Conservation (phyloP, 1,284 basidiomycete species). For the Ceratobasidium theobromae region DNA sequence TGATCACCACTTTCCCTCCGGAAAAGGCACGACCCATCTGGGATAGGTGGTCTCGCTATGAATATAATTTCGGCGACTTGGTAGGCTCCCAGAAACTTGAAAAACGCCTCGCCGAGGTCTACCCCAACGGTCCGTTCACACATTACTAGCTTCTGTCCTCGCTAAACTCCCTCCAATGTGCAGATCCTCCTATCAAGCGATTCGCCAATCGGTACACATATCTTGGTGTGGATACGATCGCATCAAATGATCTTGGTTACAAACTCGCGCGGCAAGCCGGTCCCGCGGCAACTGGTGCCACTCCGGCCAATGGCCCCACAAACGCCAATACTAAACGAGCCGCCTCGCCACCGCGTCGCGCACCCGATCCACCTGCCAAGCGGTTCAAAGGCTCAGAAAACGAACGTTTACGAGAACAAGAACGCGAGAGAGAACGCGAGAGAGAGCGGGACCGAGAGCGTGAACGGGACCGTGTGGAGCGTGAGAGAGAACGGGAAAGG, state of each 20-base stretch:
- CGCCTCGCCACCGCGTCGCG: conserved; percentile 46
- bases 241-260: conserved; percentile 83
- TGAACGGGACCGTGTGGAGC: conserved; percentile 48
- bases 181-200: conserved; percentile 87
- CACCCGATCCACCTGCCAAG: conserved; percentile 52
- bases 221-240: conserved; percentile 84
- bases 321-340: conserved; percentile 31
- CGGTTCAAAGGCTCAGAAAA: conserved; percentile 49
- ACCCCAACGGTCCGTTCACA: conserved; percentile 68
- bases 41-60: conserved; percentile 95
- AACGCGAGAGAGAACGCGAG: conserved; percentile 52
- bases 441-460: conserved; percentile 44
- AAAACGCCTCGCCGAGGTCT: conserved; percentile 82
- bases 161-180: neutral
- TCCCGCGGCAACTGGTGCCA: conserved; percentile 36
- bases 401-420: conserved; percentile 46
- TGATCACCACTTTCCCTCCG: conserved; percentile 75
- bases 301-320: conserved; percentile 4
- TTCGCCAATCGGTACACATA: conserved; percentile 92
- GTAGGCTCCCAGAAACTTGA: conserved; percentile 88
- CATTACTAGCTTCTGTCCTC: neutral
- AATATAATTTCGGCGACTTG: conserved; percentile 94
- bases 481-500: conserved; percentile 50
- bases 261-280: conserved; percentile 28
- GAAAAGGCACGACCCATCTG: conserved; percentile 84